phyloP scores from a whole-genome alignment of 1,284 basidiomycete genomes.

The Ganoderma lingzhi region DNA sequence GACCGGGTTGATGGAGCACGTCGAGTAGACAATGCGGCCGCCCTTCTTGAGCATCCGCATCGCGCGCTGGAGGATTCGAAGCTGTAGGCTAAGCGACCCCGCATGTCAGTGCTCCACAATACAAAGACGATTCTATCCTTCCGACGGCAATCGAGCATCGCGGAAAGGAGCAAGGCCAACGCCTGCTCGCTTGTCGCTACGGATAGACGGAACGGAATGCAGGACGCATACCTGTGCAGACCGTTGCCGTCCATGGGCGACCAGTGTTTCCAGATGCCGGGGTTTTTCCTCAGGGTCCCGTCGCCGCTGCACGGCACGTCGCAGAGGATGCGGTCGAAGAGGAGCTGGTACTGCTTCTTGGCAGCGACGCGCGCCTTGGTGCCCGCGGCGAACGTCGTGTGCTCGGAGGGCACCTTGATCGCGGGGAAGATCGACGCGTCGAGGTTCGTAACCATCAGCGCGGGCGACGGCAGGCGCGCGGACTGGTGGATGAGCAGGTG shows the following conservation, averaged over 20 bases:
- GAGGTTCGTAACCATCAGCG: slow-evolving; percentile 94
- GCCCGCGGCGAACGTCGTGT: slow-evolving; percentile 36
- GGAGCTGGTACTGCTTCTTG: slow-evolving; percentile 54
- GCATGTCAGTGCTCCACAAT: slow-evolving; percentile 2
- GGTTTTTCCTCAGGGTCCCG: slow-evolving; percentile 95
- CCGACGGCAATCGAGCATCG: background rate
- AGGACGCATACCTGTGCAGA: slow-evolving; percentile 76
- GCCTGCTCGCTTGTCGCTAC: background rate
- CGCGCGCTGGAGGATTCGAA: slow-evolving; percentile 91
- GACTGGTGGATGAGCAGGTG: slow-evolving; percentile 98
- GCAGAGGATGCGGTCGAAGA: slow-evolving; percentile 94
- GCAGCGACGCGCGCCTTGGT: slow-evolving; percentile 38
- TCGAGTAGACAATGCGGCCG: slow-evolving; percentile 97
- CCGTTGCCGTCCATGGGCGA: slow-evolving; percentile 90
- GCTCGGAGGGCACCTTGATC: slow-evolving; percentile 63
- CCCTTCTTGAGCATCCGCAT: slow-evolving; percentile 90
- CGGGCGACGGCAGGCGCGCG: slow-evolving; percentile 92
- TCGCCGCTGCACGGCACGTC: slow-evolving; percentile 99
- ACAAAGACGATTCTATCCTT: background rate
- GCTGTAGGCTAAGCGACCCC: slow-evolving; percentile 71
- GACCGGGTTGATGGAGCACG: slow-evolving; percentile 96
- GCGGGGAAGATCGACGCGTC: slow-evolving; percentile 92
- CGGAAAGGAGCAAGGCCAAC: background rate
- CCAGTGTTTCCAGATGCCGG: slow-evolving; percentile 97
- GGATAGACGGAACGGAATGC: background rate